Conservation (phyloP, 371 early-diverging fungal species). For the Umbelopsis sp. region DNA sequence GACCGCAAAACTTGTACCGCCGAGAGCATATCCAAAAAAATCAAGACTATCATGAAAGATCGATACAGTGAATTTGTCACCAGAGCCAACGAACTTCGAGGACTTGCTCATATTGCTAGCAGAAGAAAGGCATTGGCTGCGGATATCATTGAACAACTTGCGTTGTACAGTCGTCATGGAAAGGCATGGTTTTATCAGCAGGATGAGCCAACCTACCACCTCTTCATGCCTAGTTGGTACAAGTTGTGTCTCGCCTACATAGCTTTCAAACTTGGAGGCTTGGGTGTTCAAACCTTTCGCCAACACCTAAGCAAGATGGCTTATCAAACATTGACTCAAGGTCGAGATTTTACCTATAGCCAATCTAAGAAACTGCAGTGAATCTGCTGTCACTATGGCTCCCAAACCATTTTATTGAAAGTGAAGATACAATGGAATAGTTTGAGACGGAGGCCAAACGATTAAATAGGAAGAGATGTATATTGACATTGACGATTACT, state of each 20-base stretch:
- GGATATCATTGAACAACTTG: background rate
- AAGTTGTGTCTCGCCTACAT: background rate
- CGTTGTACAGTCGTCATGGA: background rate
- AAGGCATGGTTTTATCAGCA: background rate
- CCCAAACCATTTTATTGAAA: too few relatives aligned
- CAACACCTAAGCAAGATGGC: background rate
- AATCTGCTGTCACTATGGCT: background rate
- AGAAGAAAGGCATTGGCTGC: background rate
- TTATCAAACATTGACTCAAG: background rate
- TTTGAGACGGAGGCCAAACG: too few relatives aligned
- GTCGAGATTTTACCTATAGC: background rate
- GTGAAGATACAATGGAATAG: too few relatives aligned
- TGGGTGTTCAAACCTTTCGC: background rate
- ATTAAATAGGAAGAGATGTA: too few relatives aligned
- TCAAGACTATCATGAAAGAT: background rate
- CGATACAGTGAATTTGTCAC: background rate
- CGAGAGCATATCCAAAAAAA: background rate
- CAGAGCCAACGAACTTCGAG: background rate
- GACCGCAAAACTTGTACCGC: constrained; percentile 16
- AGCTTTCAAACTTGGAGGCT: background rate
- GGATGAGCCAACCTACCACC: background rate
- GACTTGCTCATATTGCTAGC: background rate
- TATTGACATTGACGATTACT: too few relatives aligned
- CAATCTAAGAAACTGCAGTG: background rate
- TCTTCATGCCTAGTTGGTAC: background rate